Base-by-base conservation (phyloP, 352 stramenopile genomes). In the Blastocystis sp. region DNA sequence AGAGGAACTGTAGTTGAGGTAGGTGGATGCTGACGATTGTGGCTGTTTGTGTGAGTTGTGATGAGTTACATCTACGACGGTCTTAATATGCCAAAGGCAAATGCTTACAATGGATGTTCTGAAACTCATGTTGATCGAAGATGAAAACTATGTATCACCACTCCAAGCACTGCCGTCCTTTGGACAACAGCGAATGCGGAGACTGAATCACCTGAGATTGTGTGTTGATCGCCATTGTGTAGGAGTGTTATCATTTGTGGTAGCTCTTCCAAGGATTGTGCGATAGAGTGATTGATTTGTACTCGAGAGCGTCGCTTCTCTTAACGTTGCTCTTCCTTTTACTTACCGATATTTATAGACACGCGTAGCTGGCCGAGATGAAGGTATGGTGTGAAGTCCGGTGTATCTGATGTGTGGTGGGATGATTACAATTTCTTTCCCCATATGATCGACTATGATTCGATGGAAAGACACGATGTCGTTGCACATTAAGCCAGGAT, bases 351-450 rank as follows among this genome's bases (percentile, higher is more conserved):
- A 84, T 84, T 26, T 68, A 84, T 56, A 77, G 34, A 45, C 37
- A 56, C 18, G 54, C 50, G 20, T 29, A 23, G n/a, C 11, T 3
- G 59, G 2, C 1, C 9, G 59, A 68, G 20, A 37, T 2, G 29
- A 50, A 73, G 39, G 62, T 73, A 15, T 68, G 20, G 29, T 45
- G 20, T 73, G 62, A 73, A 47, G 8, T 18, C 23, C 41, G 20
- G 13, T 59, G 13, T 59, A 69, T 69, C 53, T 84, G 43, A 64
- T 62, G 39, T 88, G 2, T 39, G 53, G 77, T 88, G 77, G 77
- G 62, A 79, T 88, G 77, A 88, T 88, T 88, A 88, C 37, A 77
- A 88, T 88, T 59, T 88, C 77, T 88, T 88, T 88, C 77, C 77
- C 77, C 77, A 56, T 79, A 88, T 88, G 77, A 88, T 88, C 77